Conservation (phyloP, 768 basidiomycete species). For the Amanita exitialis region DNA sequence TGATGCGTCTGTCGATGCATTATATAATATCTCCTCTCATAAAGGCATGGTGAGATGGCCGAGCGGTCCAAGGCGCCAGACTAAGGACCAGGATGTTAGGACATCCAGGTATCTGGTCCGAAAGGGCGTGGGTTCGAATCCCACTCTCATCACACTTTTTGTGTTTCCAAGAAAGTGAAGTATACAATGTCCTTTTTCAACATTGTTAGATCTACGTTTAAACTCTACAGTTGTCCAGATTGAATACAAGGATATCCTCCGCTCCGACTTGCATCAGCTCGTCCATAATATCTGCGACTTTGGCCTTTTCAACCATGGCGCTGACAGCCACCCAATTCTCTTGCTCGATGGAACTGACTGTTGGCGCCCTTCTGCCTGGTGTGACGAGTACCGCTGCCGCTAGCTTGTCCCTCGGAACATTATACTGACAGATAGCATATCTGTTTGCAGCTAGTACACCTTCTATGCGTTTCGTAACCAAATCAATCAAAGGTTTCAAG, state of each 20-base stretch:
- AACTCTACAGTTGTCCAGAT: conserved; percentile 90
- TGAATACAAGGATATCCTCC: conserved; percentile 84
- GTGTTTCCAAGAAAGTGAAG: too few species aligned
- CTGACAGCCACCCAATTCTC: conserved; percentile 88
- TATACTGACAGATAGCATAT: conserved; percentile 91
- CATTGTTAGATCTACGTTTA: conserved; percentile 19
- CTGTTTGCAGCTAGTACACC: conserved; percentile 84
- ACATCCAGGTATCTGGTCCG: neutral
- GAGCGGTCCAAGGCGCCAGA: conserved; percentile 74
- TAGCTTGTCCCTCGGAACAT: conserved; percentile 62
- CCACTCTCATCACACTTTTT: conserved; percentile 36
- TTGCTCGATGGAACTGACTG: conserved; percentile 76
- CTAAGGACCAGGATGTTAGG: conserved; percentile 29
- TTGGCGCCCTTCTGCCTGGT: conserved; percentile 84
- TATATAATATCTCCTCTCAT: neutral
- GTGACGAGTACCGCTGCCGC: conserved; percentile 59
- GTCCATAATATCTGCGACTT: conserved; percentile 82
- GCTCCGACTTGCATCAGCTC: conserved; percentile 74
- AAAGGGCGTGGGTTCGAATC: conserved; percentile 50
- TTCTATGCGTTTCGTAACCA: conserved; percentile 80
- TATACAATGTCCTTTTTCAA: too few species aligned
- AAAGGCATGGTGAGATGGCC: conserved; percentile 48
- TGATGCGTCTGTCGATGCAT: too few species aligned
- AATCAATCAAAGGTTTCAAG: conserved; percentile 56
- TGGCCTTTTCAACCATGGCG: conserved; percentile 83